Percentiles rank a stretch among this genome's conserved stretches.
Evolutionary conservation across 164 flowering plant species (phyloP).

Genomic region (Chimonanthus salicifolius): DNA sequence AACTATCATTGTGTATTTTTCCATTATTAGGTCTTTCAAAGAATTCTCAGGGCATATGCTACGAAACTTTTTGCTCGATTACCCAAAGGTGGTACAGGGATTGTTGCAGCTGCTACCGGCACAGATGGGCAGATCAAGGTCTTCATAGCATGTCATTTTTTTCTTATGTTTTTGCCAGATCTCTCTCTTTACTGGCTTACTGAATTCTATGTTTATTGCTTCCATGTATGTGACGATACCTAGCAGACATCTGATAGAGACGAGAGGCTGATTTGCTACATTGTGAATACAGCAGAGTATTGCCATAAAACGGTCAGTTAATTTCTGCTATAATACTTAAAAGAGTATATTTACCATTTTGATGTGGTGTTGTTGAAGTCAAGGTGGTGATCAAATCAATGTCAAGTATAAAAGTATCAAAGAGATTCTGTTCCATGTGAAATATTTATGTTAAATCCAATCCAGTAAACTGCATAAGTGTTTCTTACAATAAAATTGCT

Average conservation of each 20-base stretch:
- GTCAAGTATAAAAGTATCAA: background rate
- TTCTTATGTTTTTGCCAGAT: background rate
- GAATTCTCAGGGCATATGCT: slow-evolving; percentile 86
- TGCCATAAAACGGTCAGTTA: slow-evolving; percentile 87
- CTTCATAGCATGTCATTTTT: slow-evolving; percentile 9
- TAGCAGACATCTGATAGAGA: slow-evolving; percentile 86
- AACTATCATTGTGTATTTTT: background rate
- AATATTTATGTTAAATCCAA: background rate
- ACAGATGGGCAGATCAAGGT: slow-evolving; percentile 98
- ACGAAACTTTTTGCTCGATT: slow-evolving; percentile 74
- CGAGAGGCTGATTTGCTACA: slow-evolving; percentile 83
- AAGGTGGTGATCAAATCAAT: background rate
- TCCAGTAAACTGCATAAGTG: background rate
- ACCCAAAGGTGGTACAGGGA: slow-evolving; percentile 91
- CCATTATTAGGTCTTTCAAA: slow-evolving; percentile 67
- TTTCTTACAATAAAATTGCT: background rate
- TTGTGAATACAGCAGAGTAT: slow-evolving; percentile 93
- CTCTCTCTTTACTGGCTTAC: background rate
- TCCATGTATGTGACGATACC: slow-evolving; percentile 6
- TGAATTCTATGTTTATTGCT: slow-evolving; percentile 5
- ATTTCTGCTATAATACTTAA: slow-evolving; percentile 4
- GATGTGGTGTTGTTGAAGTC: background rate
- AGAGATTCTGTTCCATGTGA: background rate
- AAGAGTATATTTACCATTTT: background rate
- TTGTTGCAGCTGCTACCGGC: slow-evolving; percentile 98